Evolutionary conservation across 768 basidiomycete genomes (phyloP).

Genomic region (Rhizopogon salebrosus): DNA sequence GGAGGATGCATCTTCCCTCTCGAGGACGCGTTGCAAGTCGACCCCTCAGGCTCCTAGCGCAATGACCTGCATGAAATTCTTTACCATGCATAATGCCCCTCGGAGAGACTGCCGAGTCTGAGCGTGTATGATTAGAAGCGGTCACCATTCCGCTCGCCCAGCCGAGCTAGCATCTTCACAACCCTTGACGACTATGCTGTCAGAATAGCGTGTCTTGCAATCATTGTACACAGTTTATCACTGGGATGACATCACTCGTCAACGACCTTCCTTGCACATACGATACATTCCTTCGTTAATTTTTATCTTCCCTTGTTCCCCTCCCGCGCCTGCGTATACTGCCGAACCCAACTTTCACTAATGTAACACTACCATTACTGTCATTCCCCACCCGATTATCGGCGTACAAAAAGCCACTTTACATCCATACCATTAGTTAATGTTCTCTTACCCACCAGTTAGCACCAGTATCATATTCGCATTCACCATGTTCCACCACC

Average conservation of each 20-base stretch:
- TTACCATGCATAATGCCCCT: conserved; percentile 37
- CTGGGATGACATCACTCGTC: conserved; percentile 2
- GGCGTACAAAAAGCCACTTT: background rate
- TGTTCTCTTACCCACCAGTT: background rate
- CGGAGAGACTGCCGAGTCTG: conserved; percentile 12
- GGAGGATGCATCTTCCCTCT: conserved; percentile 1
- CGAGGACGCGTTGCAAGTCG: conserved; percentile 9
- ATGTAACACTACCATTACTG: conserved; percentile 10
- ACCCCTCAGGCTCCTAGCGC: conserved; percentile 20
- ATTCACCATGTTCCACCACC: background rate
- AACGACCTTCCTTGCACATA: conserved; percentile 10
- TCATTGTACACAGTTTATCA: conserved; percentile 10
- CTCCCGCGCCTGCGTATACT: conserved; percentile 4
- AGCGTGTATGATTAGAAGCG: background rate
- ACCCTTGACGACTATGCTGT: background rate
- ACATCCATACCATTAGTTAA: background rate
- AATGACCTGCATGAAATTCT: conserved; percentile 48
- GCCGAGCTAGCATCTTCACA: background rate
- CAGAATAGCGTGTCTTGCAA: conserved; percentile 2
- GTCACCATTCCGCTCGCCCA: background rate
- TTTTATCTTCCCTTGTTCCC: conserved; percentile 1
- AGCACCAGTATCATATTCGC: background rate
- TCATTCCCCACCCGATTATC: background rate
- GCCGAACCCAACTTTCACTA: conserved; percentile 6
- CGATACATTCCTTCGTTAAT: conserved; percentile 9